Evolutionary conservation across 148 eudicot genomes (phyloP).

Genomic region (Rhododendron ferrugineum): DNA sequence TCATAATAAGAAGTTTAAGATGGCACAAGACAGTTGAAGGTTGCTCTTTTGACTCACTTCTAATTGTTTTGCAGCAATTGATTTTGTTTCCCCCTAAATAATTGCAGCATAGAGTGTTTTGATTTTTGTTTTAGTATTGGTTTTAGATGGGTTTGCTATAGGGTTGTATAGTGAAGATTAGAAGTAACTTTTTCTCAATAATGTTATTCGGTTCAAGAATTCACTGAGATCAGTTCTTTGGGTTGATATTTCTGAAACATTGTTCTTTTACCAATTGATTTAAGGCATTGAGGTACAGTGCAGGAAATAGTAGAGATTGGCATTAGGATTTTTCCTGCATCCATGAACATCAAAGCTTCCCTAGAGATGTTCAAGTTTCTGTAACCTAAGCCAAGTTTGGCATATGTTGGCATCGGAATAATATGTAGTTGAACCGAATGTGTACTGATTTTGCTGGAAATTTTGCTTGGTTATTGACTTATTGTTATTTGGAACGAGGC

Average conservation of each 20-base stretch:
- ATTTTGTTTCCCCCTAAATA: not conserved
- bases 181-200: slow-evolving; percentile 1
- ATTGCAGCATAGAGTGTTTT: slow-evolving; percentile 21
- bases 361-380: not conserved
- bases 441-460: not conserved
- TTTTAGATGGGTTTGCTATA: slow-evolving; percentile 15
- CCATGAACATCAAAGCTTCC: not conserved
- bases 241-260: not conserved
- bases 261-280: not conserved
- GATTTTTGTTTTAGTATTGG: slow-evolving; percentile 11
- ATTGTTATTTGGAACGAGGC: not conserved
- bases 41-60: slow-evolving; percentile 36
- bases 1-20: slow-evolving; percentile 37
- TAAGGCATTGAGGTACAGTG: not conserved
- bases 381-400: not conserved
- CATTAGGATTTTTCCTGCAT: not conserved
- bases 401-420: not conserved
- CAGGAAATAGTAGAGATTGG: not conserved
- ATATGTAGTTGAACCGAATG: not conserved
- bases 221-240: not conserved
- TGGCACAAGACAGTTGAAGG: slow-evolving; percentile 29
- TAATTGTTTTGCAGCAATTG: not conserved
- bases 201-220: not conserved
- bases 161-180: not conserved
- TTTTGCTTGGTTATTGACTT: not conserved